Conservation (phyloP, 2,329 filamentous ascomycete genomes). For the Aspergillus sp. region DNA sequence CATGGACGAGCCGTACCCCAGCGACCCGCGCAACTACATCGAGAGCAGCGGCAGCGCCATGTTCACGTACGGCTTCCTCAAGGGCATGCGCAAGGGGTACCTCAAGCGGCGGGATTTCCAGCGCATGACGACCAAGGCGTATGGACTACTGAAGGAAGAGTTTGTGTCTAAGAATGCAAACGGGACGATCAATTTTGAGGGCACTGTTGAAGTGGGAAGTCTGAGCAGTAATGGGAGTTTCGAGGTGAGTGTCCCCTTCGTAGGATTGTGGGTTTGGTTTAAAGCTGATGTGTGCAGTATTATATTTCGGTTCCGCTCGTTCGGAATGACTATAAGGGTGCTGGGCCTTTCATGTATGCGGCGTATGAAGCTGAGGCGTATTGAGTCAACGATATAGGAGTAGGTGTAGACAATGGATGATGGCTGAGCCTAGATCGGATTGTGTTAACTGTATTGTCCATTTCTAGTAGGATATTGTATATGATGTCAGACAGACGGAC, state of each 20-base stretch:
- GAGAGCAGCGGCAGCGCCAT: constrained; percentile 16
- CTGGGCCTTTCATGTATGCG: constrained; percentile 16
- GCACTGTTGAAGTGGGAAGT: constrained; percentile 15
- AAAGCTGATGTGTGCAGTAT: constrained; percentile 6
- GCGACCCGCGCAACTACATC: constrained; percentile 14
- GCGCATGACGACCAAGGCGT: constrained; percentile 5
- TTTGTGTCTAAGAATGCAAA: constrained; percentile 10
- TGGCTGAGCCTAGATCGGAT: not conserved
- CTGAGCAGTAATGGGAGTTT: constrained; percentile 12
- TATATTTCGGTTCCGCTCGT: constrained; percentile 14
- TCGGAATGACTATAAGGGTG: constrained; percentile 14
- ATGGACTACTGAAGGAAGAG: not conserved
- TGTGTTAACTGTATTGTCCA: not conserved
- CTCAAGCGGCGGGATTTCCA: constrained; percentile 4
- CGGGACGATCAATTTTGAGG: constrained; percentile 14
- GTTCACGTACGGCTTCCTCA: constrained; percentile 14
- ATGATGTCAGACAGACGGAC: not conserved
- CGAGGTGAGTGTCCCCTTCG: constrained; percentile 14
- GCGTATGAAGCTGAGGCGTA: constrained; percentile 14
- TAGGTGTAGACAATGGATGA: not conserved
- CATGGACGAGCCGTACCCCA: constrained; percentile 11
- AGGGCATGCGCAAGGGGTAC: constrained; percentile 12
- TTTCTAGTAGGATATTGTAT: not conserved
- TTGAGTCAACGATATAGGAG: not conserved
- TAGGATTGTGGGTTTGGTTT: no score